Evolutionary conservation across 305 asterid genomes (phyloP), one percentile per base, ranked within the genome.

Genomic region (Rubia tinctorum): DNA sequence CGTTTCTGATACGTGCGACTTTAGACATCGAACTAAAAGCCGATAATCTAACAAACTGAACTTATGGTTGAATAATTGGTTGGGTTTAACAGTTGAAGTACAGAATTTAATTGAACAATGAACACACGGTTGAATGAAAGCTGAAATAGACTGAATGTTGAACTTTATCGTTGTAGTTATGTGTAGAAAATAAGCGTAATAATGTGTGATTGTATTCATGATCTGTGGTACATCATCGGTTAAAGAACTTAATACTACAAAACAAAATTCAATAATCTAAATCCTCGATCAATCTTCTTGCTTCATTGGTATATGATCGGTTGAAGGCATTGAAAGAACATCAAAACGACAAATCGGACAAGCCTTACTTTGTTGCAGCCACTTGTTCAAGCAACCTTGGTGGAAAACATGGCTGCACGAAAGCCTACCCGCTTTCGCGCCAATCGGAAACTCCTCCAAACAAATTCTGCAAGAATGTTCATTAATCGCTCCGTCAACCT

Each of bases 71-170:
- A 34, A 34, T 1, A 4, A 34, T 34, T 34, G 39, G 5, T 34
- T 34, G 39, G 3, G 5, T 1, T 34, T 34, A 34, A 1, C 39
- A 34, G 4, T 34, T 34, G 39, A 34, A 34, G 39, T 34, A 34
- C 39, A 2, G 39, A 34, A 34, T 34, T 34, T 34, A 34, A 34
- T 34, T 34, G 39, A 34, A 34, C 39, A 34, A 1, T 34, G 39
- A 34, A 34, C 39, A 3, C 5, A 34, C 62, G 9, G 34, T 70
- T 1, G 30, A 70, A 12, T 23, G 51, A 69, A 42, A 43, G 68
- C 18, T 56, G 65, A 2, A 27, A 22, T 42, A 53, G 23, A 45
- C 65, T 34, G 81, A 69, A 71, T 66, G 72, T 71, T 73, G 76
- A 74, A 56, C 73, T 79, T 27, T 2, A 2, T 27, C 30, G 30